phyloP scores from a whole-genome alignment of 768 basidiomycete genomes.

The Podaxis sp. region DNA sequence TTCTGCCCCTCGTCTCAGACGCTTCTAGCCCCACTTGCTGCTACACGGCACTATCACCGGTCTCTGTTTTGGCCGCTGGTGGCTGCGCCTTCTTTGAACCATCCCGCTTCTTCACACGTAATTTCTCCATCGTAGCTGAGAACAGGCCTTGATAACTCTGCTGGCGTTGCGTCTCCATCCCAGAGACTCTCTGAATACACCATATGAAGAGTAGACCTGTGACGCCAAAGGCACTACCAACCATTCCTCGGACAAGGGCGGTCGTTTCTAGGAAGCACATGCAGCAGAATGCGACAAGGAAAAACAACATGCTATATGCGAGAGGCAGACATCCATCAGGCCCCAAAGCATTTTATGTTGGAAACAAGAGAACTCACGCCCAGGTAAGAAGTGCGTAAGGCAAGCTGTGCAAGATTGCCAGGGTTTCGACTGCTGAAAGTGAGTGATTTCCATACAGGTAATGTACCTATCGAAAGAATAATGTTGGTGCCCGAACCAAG shows the following conservation, averaged over 20 bases:
- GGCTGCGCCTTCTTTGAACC: background rate
- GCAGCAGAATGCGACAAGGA: slow-evolving; percentile 1
- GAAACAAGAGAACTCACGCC: background rate
- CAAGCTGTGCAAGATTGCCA: background rate
- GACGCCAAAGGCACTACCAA: background rate
- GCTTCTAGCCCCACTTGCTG: background rate
- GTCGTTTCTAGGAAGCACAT: background rate
- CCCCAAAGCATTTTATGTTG: background rate
- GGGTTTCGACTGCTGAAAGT: background rate
- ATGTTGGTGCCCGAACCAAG: background rate
- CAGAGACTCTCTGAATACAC: background rate
- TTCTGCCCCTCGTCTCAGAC: too few species aligned
- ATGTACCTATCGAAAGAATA: background rate
- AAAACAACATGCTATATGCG: background rate
- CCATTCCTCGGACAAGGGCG: background rate
- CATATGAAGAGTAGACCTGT: background rate
- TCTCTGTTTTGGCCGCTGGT: background rate
- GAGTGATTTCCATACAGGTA: slow-evolving; percentile 1
- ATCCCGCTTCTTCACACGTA: background rate
- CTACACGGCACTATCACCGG: background rate
- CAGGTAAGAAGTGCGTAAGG: slow-evolving; percentile 1
- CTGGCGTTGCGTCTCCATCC: slow-evolving; percentile 1
- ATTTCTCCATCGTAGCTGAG: background rate
- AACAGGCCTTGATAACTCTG: background rate
- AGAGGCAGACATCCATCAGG: too few species aligned